phyloP scores from a whole-genome alignment of 2,329 filamentous ascomycete species.

The Remersonia thermophila region DNA sequence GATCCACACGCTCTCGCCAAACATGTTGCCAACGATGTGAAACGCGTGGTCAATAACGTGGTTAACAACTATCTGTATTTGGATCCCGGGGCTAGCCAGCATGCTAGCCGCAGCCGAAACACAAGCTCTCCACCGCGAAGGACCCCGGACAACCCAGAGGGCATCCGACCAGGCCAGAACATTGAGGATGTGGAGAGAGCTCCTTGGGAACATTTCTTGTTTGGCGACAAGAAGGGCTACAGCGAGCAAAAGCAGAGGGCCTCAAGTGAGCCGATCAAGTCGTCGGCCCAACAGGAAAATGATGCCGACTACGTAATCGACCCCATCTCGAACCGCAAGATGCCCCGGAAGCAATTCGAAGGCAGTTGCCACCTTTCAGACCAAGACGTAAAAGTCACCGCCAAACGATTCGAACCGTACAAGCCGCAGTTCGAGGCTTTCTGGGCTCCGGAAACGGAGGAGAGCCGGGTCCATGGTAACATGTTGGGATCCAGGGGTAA shows the following conservation, averaged over 20 bases:
- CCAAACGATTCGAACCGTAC: slow-evolving; percentile 24
- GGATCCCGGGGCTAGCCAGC: too few relatives aligned
- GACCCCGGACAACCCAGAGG: slow-evolving; percentile 24
- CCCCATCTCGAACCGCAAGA: slow-evolving; percentile 46
- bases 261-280: background rate
- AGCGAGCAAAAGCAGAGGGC: background rate
- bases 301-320: slow-evolving; percentile 35
- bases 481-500: background rate
- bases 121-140: too few relatives aligned
- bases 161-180: slow-evolving; percentile 28
- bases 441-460: slow-evolving; percentile 9
- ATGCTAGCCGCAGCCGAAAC: too few relatives aligned
- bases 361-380: slow-evolving; percentile 11
- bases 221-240: slow-evolving; percentile 16
- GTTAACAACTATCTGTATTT: slow-evolving; percentile 29
- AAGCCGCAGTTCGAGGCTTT: slow-evolving; percentile 17
- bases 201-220: slow-evolving; percentile 32
- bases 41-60: too few relatives aligned
- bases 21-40: slow-evolving; percentile 25
- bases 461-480: too few relatives aligned
- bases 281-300: too few relatives aligned
- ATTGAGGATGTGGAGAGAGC: slow-evolving; percentile 34
- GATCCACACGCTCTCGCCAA: slow-evolving; percentile 27
- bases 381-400: slow-evolving; percentile 15
- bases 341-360: slow-evolving; percentile 13